These are phyloP conservation scores for Paraphoma sp. DNA, from an alignment of 2,329 filamentous ascomycete genomes.

Conservation along the genomic window DNA sequence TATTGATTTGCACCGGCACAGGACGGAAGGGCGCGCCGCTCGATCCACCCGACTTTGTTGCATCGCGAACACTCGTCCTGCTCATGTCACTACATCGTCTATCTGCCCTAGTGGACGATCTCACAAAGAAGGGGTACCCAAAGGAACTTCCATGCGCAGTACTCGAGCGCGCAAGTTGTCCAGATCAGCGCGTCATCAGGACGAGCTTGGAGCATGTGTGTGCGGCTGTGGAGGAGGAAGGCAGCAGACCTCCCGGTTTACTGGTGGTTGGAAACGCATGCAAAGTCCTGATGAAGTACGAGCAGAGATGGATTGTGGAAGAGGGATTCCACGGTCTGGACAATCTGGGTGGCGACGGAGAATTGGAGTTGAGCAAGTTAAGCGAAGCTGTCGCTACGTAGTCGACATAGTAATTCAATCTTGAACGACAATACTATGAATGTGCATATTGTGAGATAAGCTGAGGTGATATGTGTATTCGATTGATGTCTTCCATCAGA, in stretches of 20 bases:
- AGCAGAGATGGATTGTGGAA: conserved; percentile 80
- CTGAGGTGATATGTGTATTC: neutral
- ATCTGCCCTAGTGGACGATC: conserved; percentile 71
- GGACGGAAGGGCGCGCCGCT: conserved; percentile 87
- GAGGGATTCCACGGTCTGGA: conserved; percentile 84
- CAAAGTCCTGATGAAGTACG: conserved; percentile 71
- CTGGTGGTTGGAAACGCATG: conserved; percentile 86
- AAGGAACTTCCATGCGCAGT: conserved; percentile 85
- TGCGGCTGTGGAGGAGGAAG: conserved; percentile 84
- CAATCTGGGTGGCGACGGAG: conserved; percentile 27
- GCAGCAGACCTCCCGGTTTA: conserved; percentile 85
- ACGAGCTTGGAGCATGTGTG: conserved; percentile 82
- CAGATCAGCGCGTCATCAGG: conserved; percentile 90
- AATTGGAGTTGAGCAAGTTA: conserved; percentile 28
- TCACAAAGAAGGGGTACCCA: conserved; percentile 70
- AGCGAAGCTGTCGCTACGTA: conserved; percentile 13
- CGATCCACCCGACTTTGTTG: conserved; percentile 78
- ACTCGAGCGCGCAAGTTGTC: conserved; percentile 90
- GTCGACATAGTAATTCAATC: neutral
- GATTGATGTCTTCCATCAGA: neutral
- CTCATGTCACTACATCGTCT: conserved; percentile 94
- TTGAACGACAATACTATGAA: too few relatives aligned
- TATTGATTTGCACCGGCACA: conserved; percentile 95
- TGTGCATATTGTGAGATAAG: neutral
- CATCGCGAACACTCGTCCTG: conserved; percentile 85